Percentiles rank a stretch among this genome's conserved stretches.
These are phyloP conservation scores for Pythium sukuiense DNA, from an alignment of 352 stramenopile genomes.

Conservation along the genomic window DNA sequence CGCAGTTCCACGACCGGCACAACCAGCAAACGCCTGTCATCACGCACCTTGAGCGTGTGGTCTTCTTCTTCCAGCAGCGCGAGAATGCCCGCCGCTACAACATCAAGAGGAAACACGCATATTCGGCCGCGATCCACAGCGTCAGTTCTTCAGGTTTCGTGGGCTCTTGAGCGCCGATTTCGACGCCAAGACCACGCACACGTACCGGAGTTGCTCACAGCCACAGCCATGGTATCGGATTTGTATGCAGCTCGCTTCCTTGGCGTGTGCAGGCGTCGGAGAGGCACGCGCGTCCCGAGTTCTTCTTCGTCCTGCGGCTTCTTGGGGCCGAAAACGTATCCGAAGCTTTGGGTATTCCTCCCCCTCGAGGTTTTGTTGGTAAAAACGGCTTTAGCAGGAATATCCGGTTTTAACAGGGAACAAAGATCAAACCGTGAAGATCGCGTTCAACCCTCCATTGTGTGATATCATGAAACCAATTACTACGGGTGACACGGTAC, in stretches of 20 bases:
- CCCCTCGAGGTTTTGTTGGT: slow-evolving; percentile 9
- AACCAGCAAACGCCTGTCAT: neutral
- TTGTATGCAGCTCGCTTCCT: slow-evolving; percentile 7
- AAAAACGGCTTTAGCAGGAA: slow-evolving; percentile 14
- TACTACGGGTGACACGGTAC: slow-evolving; percentile 2
- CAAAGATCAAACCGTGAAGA: slow-evolving; percentile 14
- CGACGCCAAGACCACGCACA: slow-evolving; percentile 11
- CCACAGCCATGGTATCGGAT: slow-evolving; percentile 48
- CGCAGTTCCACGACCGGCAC: neutral
- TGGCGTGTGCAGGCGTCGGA: neutral
- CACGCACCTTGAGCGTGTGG: slow-evolving; percentile 78
- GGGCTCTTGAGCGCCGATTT: neutral
- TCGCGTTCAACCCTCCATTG: slow-evolving; percentile 22
- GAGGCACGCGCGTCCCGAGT: neutral
- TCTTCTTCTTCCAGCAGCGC: slow-evolving; percentile 92
- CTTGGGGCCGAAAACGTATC: slow-evolving; percentile 27
- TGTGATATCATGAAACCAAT: neutral
- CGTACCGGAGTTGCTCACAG: slow-evolving; percentile 61
- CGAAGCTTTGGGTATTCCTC: slow-evolving; percentile 19
- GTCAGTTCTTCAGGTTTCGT: slow-evolving; percentile 2
- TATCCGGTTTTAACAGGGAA: slow-evolving; percentile 21
- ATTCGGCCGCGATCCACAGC: neutral
- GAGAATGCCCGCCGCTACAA: slow-evolving; percentile 82
- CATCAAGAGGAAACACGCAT: slow-evolving; percentile 5
- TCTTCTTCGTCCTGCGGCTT: slow-evolving; percentile 3